Evolutionary conservation across 2,329 filamentous ascomycete species (phyloP).

Genomic region (Fusarium longipes): DNA sequence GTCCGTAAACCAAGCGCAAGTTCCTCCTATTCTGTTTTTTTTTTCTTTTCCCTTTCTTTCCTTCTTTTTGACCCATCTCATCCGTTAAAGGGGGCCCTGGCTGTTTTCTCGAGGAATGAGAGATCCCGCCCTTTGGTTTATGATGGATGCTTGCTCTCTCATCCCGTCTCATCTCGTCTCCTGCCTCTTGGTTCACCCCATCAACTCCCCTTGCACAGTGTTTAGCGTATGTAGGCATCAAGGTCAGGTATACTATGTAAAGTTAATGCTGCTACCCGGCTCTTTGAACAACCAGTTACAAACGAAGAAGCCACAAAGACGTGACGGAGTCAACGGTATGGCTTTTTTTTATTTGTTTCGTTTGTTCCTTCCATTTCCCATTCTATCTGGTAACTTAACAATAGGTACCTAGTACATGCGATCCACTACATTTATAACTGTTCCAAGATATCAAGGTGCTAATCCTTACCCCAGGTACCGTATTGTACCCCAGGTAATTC

Average conservation of each 20-base stretch:
- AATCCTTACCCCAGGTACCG: not conserved
- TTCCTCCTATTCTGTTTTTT: not conserved
- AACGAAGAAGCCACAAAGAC: conserved; percentile 5
- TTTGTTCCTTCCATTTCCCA: conserved; percentile 7
- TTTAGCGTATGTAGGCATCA: not conserved
- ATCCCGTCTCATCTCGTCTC: conserved; percentile 2
- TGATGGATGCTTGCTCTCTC: too few species aligned
- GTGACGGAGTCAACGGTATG: conserved; percentile 15
- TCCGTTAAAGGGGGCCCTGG: not conserved
- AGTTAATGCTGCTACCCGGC: conserved; percentile 25
- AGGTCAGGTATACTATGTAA: conserved; percentile 1
- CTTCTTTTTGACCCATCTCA: not conserved
- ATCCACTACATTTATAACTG: not conserved
- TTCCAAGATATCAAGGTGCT: too few species aligned
- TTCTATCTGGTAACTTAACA: not conserved
- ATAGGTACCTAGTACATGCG: not conserved
- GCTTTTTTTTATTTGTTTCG: conserved; percentile 12
- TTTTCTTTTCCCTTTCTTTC: conserved; percentile 11
- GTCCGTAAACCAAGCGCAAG: not conserved
- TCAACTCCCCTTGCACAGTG: conserved; percentile 3
- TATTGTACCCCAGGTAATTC: not conserved
- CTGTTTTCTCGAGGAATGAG: conserved; percentile 18
- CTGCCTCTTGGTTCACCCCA: conserved; percentile 1
- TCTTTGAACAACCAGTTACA: conserved; percentile 20
- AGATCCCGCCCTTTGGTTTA: conserved; percentile 6